Conservation (phyloP, 176 grass and related monocot species). For the Eragrostis curvula region DNA sequence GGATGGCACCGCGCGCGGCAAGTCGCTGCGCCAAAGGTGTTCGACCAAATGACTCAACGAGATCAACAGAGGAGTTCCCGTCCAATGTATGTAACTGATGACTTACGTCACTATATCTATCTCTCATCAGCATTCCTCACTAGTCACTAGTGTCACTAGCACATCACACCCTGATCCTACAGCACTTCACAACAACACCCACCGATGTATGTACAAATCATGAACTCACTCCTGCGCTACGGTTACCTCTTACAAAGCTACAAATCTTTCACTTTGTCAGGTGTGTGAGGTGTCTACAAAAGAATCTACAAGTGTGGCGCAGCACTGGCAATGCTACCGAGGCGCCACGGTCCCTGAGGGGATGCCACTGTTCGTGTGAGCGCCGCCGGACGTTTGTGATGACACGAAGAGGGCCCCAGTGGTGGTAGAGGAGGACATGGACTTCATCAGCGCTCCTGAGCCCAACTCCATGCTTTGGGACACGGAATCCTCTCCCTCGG, state of each 20-base stretch:
- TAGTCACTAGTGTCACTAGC: not conserved
- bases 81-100: not conserved
- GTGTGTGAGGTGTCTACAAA: not conserved
- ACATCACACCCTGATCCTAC: slow-evolving; percentile 1
- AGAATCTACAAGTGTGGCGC: not conserved
- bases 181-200: slow-evolving; percentile 7
- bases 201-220: slow-evolving; percentile 11
- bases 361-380: slow-evolving; percentile 49
- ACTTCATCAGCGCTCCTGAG: slow-evolving; percentile 24
- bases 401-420: slow-evolving; percentile 41
- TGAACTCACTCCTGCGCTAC: not conserved
- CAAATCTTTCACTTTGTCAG: not conserved
- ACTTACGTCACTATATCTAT: not conserved
- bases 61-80: not conserved
- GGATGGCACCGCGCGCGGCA: no score
- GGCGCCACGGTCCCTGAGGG: slow-evolving; percentile 42
- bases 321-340: slow-evolving; percentile 12
- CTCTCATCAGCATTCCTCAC: not conserved
- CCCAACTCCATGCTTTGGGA: slow-evolving; percentile 12
- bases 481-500: slow-evolving; percentile 43
- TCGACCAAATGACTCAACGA: not conserved
- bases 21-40: not conserved
- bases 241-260: slow-evolving; percentile 17
- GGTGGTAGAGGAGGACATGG: slow-evolving; percentile 36
- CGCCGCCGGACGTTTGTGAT: slow-evolving; percentile 38